Evolutionary conservation across 768 basidiomycete genomes (phyloP).

Genomic region (Lyophyllum semitale): DNA sequence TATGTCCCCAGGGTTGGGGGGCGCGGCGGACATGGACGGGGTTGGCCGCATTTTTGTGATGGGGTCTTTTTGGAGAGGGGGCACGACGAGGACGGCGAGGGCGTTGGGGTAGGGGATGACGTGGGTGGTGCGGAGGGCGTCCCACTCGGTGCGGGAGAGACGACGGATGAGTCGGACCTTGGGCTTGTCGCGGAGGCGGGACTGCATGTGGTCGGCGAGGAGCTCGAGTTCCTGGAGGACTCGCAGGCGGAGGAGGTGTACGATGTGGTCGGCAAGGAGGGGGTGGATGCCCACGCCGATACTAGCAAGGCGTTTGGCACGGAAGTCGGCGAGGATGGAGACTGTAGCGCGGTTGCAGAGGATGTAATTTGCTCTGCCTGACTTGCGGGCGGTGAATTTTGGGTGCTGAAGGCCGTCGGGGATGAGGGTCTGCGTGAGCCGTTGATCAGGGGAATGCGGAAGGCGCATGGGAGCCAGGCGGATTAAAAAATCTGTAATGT

Average conservation of each 20-base stretch:
- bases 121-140: conserved; percentile 44
- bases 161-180: conserved; percentile 49
- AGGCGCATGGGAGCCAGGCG: conserved; percentile 56
- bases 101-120: conserved; percentile 52
- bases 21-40: conserved; percentile 14
- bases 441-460: conserved; percentile 23
- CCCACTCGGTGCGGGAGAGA: conserved; percentile 65
- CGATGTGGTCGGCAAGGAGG: conserved; percentile 55
- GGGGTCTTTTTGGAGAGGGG: conserved; percentile 61
- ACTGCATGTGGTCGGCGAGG: conserved; percentile 46
- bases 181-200: conserved; percentile 15
- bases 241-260: conserved; percentile 68
- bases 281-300: conserved; percentile 37
- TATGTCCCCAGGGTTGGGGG: conserved; percentile 1
- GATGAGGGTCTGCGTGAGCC: conserved; percentile 25
- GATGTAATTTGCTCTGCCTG: conserved; percentile 53
- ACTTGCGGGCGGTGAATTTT: conserved; percentile 50
- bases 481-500: conserved; percentile 60
- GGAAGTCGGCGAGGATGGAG: conserved; percentile 34
- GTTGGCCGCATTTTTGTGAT: conserved; percentile 44
- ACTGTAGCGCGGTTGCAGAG: conserved; percentile 60
- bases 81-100: conserved; percentile 68
- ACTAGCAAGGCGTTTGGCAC: conserved; percentile 32
- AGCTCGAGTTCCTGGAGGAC: conserved; percentile 76
- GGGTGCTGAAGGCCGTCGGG: conserved; percentile 71